Evolutionary conservation across 2,329 filamentous ascomycete genomes (phyloP).

Genomic region (Trichoderma harzianum): DNA sequence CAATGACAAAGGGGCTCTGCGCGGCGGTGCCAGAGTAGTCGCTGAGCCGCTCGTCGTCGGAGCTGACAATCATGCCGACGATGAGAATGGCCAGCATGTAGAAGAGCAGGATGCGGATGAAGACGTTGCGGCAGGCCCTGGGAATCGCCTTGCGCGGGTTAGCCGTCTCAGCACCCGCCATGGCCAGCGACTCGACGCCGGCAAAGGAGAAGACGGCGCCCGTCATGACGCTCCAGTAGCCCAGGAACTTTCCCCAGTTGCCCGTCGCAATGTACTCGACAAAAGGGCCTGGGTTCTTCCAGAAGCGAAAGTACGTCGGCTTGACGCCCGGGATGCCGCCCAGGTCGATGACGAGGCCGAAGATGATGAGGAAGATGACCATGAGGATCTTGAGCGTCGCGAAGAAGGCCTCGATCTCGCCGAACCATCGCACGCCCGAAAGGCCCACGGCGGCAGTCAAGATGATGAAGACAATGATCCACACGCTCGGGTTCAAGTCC

Average conservation of each 20-base stretch:
- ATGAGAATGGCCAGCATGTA: constrained; percentile 68
- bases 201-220: constrained; percentile 67
- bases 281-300: constrained; percentile 65
- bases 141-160: constrained; percentile 54
- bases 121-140: constrained; percentile 53
- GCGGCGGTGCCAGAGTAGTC: constrained; percentile 45
- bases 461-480: constrained; percentile 48
- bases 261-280: constrained; percentile 60
- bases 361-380: constrained; percentile 59
- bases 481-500: constrained; percentile 51
- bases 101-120: constrained; percentile 56
- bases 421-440: constrained; percentile 56
- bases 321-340: constrained; percentile 58
- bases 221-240: constrained; percentile 60
- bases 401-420: constrained; percentile 55
- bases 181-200: constrained; percentile 61
- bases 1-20: constrained; percentile 66
- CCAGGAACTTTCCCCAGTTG: constrained; percentile 61
- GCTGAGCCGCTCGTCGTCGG: constrained; percentile 52
- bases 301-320: constrained; percentile 65
- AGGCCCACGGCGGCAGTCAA: constrained; percentile 56
- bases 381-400: constrained; percentile 56
- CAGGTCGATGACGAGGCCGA: constrained; percentile 60
- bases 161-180: constrained; percentile 57
- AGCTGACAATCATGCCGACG: constrained; percentile 64